Evolutionary conservation across 2,329 filamentous ascomycete genomes (phyloP).

Genomic region (Stemphylium lycopersici): DNA sequence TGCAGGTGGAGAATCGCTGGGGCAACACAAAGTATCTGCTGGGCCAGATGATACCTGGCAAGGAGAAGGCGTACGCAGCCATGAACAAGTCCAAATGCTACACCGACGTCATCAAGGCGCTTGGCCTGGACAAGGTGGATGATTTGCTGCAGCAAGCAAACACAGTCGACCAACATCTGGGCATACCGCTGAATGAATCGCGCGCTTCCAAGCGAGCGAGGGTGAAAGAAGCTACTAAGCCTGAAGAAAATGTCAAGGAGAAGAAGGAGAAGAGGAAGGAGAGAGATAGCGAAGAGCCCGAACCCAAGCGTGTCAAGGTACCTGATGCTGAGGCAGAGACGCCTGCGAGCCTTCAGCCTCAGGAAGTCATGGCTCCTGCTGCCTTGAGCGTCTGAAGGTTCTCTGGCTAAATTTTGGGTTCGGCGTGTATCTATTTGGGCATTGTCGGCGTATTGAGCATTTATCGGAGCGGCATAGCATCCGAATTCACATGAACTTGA

Average conservation of each 20-base stretch:
- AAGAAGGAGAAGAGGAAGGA: constrained; percentile 29
- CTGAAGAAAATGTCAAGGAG: constrained; percentile 16
- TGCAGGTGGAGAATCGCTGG: constrained; percentile 84
- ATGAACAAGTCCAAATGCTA: constrained; percentile 75
- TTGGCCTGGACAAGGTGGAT: constrained; percentile 70
- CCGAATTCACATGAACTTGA: too few species aligned
- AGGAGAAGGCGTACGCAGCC: constrained; percentile 65
- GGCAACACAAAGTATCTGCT: constrained; percentile 94
- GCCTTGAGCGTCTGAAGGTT: constrained; percentile 26
- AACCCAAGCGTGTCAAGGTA: constrained; percentile 38
- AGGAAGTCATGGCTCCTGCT: constrained; percentile 25
- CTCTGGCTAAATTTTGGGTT: neutral
- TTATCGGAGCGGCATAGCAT: constrained; percentile 10
- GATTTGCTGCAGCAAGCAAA: constrained; percentile 68
- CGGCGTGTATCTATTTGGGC: constrained; percentile 2
- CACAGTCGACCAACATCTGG: constrained; percentile 68
- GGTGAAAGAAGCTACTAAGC: constrained; percentile 33
- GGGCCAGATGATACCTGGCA: constrained; percentile 83
- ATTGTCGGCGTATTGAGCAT: constrained; percentile 25
- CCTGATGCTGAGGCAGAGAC: constrained; percentile 21
- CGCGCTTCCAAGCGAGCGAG: constrained; percentile 55
- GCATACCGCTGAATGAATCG: constrained; percentile 61
- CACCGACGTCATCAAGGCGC: constrained; percentile 66
- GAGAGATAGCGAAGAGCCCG: constrained; percentile 19
- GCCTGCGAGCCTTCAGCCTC: constrained; percentile 9